Evolutionary conservation across 352 stramenopile genomes (phyloP).

Genomic region (Phytophthora boehmeriae): DNA sequence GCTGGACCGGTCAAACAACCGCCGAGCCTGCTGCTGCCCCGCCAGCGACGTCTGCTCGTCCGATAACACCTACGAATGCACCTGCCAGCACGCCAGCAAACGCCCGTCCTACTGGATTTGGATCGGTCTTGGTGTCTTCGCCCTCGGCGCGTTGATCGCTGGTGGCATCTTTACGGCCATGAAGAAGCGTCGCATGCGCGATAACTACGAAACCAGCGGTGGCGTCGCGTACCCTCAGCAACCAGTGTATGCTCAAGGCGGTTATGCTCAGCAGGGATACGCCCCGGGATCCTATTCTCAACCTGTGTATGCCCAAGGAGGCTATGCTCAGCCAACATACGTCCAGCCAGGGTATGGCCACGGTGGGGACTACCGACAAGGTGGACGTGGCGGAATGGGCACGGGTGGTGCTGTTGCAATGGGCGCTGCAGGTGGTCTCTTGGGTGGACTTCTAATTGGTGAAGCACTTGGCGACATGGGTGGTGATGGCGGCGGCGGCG

Average conservation of each 20-base stretch:
- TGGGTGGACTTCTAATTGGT: constrained; percentile 46
- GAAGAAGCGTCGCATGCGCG: constrained; percentile 41
- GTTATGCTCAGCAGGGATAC: constrained; percentile 41
- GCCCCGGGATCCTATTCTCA: constrained; percentile 42
- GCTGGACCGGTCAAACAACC: constrained; percentile 43
- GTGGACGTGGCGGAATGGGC: constrained; percentile 42
- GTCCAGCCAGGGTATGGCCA: constrained; percentile 33
- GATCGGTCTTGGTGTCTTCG: constrained; percentile 36
- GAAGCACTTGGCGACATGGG: constrained; percentile 47
- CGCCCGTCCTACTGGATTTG: constrained; percentile 39
- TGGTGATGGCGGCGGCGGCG: constrained; percentile 23
- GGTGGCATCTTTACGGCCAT: constrained; percentile 38
- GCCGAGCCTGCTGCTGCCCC: constrained; percentile 62
- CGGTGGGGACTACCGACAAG: constrained; percentile 28
- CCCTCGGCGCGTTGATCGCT: constrained; percentile 38
- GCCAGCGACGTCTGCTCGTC: constrained; percentile 40
- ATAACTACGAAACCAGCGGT: constrained; percentile 17
- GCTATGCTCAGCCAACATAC: constrained; percentile 42
- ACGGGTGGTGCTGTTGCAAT: constrained; percentile 41
- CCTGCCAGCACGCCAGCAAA: constrained; percentile 31
- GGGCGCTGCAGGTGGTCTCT: constrained; percentile 40
- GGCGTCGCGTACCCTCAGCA: constrained; percentile 26
- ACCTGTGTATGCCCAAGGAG: constrained; percentile 42
- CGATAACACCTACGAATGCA: constrained; percentile 51
- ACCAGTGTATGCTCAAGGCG: constrained; percentile 36